Evolutionary conservation across 108 stramenopile genomes (phyloP), one percentile per base, ranked within the genome.

Genomic region (Nitzschia sp.): DNA sequence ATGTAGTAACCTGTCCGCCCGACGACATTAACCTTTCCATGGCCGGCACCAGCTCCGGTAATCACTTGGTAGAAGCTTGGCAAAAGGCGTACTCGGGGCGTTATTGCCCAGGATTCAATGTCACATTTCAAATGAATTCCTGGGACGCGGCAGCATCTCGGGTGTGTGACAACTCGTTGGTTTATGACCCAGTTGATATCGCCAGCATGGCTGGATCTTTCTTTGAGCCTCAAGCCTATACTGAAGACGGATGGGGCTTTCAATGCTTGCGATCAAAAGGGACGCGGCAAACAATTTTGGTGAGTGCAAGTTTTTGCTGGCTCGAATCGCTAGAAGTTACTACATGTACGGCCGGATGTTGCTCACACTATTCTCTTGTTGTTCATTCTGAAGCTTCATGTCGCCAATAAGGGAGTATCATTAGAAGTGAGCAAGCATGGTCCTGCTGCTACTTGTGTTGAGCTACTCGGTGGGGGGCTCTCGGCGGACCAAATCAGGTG

Each of bases 401-500:
- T 65, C 27, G 71, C 71, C 23, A 28, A 51, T 45, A 46, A 51
- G 42, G 74, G 74, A 18, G 8, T 75, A 11, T 25, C 67, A 0
- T 57, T 75, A 18, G 74, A 19, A 18, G 53, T 57, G 26, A 32
- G n/a, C 27, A 66, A n/a, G 13, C 17, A 35, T 15, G 54, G 64
- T 1, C 18, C 21, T 18, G 65, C 65, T 24, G 54, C 34, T 13
- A 33, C 28, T 13, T 74, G 72, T 27, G 61, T 75, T 29, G 15
- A 18, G 1, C 18, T 33, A 6, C 33, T 66, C 31, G 65, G 36
- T 36, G 38, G 38, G 11, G 72, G 64, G 1, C 23, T 74, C 11
- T 53, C 64, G 17, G 31, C 25, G 5, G 64, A 74, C 48, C 72
- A 74, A 28, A 30, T 74, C 2, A 64, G 72, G 15, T 74, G 72